Evolutionary conservation across 352 stramenopile species (phyloP).

Genomic region (Salisapilia sapeloensis): DNA sequence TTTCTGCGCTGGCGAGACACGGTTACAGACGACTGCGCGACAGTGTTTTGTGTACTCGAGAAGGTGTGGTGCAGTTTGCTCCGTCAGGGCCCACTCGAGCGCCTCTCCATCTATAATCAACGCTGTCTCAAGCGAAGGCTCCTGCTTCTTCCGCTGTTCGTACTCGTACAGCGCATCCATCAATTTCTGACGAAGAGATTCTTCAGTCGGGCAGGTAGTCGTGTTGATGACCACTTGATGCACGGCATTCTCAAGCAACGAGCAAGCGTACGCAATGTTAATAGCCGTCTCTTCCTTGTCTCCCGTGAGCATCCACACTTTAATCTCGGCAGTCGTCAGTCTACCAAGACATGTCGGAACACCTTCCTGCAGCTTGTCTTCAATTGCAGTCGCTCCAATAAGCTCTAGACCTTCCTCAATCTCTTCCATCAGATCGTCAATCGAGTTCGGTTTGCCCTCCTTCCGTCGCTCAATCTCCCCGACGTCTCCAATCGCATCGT

Average conservation of each 20-base stretch:
- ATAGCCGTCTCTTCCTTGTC: conserved; percentile 83
- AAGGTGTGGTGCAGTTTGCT: conserved; percentile 26
- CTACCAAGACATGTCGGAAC: conserved; percentile 74
- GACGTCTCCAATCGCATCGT: conserved; percentile 49
- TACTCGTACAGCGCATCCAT: conserved; percentile 26
- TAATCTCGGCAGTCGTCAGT: conserved; percentile 68
- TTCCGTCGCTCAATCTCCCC: conserved; percentile 62
- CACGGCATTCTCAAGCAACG: conserved; percentile 71
- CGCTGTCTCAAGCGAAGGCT: conserved; percentile 27
- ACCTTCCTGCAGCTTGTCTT: conserved; percentile 85
- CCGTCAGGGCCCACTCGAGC: conserved; percentile 34
- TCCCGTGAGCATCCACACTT: conserved; percentile 79
- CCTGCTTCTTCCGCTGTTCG: conserved; percentile 15
- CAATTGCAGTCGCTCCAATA: conserved; percentile 82
- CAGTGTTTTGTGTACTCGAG: conserved; percentile 49
- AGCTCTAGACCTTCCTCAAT: conserved; percentile 70
- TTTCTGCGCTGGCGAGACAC: conserved; percentile 76
- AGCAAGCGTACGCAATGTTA: conserved; percentile 84
- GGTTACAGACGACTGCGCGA: conserved; percentile 70
- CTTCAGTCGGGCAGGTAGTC: conserved; percentile 43
- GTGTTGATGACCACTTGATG: conserved; percentile 59
- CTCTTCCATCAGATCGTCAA: conserved; percentile 64
- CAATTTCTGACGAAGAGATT: conserved; percentile 41
- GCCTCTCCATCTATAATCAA: conserved; percentile 62
- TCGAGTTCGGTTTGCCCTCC: conserved; percentile 55